Percentiles rank a stretch among this genome's conserved stretches.
phyloP scores from a whole-genome alignment of 208 protist species.

The Leishmania amazonensis region DNA sequence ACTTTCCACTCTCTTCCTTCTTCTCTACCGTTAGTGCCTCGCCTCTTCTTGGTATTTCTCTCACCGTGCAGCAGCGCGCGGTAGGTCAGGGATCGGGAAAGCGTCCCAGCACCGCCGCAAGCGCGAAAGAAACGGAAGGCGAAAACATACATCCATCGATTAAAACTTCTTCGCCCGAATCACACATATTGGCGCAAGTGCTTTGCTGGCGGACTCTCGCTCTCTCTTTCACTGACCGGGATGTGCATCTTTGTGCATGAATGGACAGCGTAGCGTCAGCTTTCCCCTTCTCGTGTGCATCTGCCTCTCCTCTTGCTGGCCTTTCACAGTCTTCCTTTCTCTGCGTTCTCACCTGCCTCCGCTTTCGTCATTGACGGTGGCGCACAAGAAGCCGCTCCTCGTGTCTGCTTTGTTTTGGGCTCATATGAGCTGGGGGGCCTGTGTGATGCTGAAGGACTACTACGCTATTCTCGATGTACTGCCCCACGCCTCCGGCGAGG shows the following conservation, averaged over 20 bases:
- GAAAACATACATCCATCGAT: neutral
- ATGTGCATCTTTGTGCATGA: neutral
- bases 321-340: neutral
- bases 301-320: neutral
- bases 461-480: slow-evolving; percentile 68
- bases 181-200: neutral
- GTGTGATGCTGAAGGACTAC: slow-evolving; percentile 87
- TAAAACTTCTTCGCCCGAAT: neutral
- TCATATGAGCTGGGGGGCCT: neutral
- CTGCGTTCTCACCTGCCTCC: neutral
- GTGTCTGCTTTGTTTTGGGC: neutral
- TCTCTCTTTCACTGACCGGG: neutral
- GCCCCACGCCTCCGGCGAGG: slow-evolving; percentile 58
- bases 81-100: neutral
- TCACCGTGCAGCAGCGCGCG: neutral
- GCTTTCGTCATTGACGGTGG: neutral
- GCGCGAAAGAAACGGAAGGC: neutral
- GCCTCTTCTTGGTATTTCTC: neutral
- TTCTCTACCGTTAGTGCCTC: neutral
- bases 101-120: neutral
- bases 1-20: neutral
- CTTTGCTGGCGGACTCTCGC: neutral
- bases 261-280: neutral
- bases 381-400: neutral
- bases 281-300: neutral